These are phyloP conservation scores for Alopecurus myosuroides DNA, from an alignment of 176 grass and related monocot genomes.

Conservation along the genomic window DNA sequence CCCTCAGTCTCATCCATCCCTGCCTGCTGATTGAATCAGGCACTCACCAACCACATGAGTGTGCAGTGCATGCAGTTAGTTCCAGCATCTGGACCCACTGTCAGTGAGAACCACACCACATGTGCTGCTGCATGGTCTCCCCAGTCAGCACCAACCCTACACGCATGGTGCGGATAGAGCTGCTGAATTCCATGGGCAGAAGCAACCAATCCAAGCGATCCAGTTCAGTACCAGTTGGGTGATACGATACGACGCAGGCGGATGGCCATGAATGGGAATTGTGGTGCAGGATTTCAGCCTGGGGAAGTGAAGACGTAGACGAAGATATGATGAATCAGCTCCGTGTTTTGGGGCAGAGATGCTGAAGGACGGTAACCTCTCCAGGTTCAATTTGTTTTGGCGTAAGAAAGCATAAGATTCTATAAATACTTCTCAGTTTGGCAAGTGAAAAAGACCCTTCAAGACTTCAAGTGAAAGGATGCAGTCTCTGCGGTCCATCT, in stretches of 20 bases:
- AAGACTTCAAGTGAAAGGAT: neutral
- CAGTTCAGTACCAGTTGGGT: neutral
- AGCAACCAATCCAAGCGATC: neutral
- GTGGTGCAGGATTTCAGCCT: neutral
- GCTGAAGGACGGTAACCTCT: neutral
- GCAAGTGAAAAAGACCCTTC: neutral
- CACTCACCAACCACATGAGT: neutral
- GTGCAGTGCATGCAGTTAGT: neutral
- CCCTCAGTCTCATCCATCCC: neutral
- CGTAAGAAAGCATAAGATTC: neutral
- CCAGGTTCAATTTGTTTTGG: neutral
- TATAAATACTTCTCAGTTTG: neutral
- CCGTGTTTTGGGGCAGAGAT: neutral
- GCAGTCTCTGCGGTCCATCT: neutral
- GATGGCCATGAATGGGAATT: neutral
- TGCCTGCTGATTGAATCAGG: neutral
- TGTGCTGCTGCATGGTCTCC: neutral
- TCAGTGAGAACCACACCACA: neutral
- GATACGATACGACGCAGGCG: neutral
- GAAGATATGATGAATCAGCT: neutral
- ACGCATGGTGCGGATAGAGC: neutral
- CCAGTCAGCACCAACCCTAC: constrained; percentile 11
- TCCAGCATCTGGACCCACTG: neutral
- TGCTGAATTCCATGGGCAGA: constrained; percentile 5
- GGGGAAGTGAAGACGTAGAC: neutral